Percentiles rank a stretch among this genome's conserved stretches.
Evolutionary conservation across 192 early-diverging fungal species (phyloP).

Genomic region (Linnemannia elongata): DNA sequence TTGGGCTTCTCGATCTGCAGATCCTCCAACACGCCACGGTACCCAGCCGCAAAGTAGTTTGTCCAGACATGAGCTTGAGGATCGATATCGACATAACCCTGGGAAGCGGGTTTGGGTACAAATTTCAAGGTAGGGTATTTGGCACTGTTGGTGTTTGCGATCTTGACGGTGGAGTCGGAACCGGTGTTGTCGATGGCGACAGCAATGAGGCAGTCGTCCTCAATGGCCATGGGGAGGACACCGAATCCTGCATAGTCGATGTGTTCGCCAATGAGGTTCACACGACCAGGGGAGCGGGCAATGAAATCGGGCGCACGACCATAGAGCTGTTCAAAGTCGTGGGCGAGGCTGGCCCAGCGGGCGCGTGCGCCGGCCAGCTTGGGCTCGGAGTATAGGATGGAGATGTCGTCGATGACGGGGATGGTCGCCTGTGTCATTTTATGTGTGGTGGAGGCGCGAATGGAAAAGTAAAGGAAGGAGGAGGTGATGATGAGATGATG

Average conservation of each 20-base stretch:
- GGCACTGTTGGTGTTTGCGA: slow-evolving; percentile 66
- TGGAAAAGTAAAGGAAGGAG: slow-evolving; percentile 1
- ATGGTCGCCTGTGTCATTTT: slow-evolving; percentile 26
- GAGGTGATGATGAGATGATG: neutral
- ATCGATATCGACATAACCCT: slow-evolving; percentile 80
- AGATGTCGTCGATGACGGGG: slow-evolving; percentile 52
- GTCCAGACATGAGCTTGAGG: slow-evolving; percentile 74
- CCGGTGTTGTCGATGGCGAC: slow-evolving; percentile 54
- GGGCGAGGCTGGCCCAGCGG: slow-evolving; percentile 68
- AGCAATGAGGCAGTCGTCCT: slow-evolving; percentile 78
- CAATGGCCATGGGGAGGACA: slow-evolving; percentile 97
- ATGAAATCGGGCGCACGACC: slow-evolving; percentile 81
- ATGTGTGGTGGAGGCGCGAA: neutral
- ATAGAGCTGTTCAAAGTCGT: slow-evolving; percentile 65
- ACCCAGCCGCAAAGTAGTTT: slow-evolving; percentile 95
- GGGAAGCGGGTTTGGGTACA: slow-evolving; percentile 61
- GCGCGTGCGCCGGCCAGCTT: slow-evolving; percentile 38
- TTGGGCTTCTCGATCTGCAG: slow-evolving; percentile 59
- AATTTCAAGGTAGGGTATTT: slow-evolving; percentile 65
- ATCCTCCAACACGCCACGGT: slow-evolving; percentile 79
- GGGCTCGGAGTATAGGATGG: slow-evolving; percentile 47
- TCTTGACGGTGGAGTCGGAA: slow-evolving; percentile 50
- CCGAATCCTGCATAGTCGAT: slow-evolving; percentile 96
- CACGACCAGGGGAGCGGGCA: slow-evolving; percentile 92
- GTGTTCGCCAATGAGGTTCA: slow-evolving; percentile 98